These are phyloP conservation scores for Exophiala sp. DNA, from an alignment of 2,329 filamentous ascomycete genomes.

Conservation along the genomic window DNA sequence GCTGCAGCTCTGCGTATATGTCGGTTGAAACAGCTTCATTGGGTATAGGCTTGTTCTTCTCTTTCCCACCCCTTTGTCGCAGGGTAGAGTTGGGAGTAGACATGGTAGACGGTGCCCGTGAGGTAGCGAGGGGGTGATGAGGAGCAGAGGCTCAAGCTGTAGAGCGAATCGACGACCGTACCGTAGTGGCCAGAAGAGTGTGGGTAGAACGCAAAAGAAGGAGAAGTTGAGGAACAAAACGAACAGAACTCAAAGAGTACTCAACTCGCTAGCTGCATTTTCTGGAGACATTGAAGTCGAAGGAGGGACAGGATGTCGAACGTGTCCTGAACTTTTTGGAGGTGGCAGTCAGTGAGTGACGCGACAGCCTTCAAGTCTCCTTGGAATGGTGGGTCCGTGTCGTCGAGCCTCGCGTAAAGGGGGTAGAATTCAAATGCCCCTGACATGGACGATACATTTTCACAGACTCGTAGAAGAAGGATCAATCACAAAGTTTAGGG, in stretches of 20 bases:
- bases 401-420: constrained; percentile 1
- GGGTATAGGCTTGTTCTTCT: constrained; percentile 24
- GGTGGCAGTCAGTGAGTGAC: not conserved
- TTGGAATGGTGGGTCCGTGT: not conserved
- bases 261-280: not conserved
- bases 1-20: constrained; percentile 22
- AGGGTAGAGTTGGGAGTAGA: constrained; percentile 25
- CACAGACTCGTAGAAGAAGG: not conserved
- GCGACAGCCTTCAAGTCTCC: constrained; percentile 7
- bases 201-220: constrained; percentile 1
- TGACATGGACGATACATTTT: not conserved
- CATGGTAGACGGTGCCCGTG: constrained; percentile 13
- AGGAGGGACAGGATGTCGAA: not conserved
- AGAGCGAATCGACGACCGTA: too few species aligned
- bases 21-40: constrained; percentile 22
- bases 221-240: not conserved
- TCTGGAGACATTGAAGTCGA: not conserved
- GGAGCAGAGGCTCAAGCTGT: not conserved
- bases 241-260: not conserved
- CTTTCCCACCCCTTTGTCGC: constrained; percentile 26
- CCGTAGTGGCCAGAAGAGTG: not conserved
- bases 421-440: not conserved
- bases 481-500: not conserved
- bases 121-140: not conserved
- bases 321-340: constrained; percentile 19